A percentile compares a stretch with the other conserved stretches of the same genome.
These are phyloP conservation scores for Graphilbum sp. DNA, from an alignment of 2,329 filamentous ascomycete species.

Conservation along the genomic window DNA sequence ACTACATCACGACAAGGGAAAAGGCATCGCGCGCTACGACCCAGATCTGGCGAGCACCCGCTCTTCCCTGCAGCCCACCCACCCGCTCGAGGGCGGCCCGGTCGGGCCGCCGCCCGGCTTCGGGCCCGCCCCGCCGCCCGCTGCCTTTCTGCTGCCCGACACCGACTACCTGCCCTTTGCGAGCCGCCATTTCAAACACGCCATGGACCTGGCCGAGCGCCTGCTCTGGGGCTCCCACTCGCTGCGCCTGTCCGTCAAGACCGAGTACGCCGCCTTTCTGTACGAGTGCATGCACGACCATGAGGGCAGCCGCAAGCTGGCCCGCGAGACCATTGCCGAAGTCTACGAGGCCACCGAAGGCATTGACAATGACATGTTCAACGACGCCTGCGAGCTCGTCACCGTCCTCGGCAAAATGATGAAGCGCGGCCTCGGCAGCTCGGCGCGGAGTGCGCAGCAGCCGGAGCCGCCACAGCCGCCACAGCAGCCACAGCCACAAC, in stretches of 20 bases:
- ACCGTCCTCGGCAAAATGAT: slow-evolving; percentile 78
- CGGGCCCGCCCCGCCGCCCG: slow-evolving; percentile 28
- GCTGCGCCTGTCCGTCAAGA: slow-evolving; percentile 71
- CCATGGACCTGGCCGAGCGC: slow-evolving; percentile 54
- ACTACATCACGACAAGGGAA: slow-evolving; percentile 30
- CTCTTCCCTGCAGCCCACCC: slow-evolving; percentile 29
- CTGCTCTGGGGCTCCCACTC: slow-evolving; percentile 80
- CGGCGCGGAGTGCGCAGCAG: not conserved
- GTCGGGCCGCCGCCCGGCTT: slow-evolving; percentile 42
- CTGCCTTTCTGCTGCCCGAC: slow-evolving; percentile 65
- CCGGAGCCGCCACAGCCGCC: not conserved
- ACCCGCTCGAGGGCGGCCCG: slow-evolving; percentile 39
- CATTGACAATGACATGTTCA: slow-evolving; percentile 91
- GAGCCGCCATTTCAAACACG: slow-evolving; percentile 64
- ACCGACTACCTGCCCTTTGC: slow-evolving; percentile 73
- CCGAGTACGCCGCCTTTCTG: slow-evolving; percentile 83
- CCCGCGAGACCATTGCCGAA: slow-evolving; percentile 70
- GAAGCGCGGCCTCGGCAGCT: slow-evolving; percentile 38
- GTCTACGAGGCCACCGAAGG: slow-evolving; percentile 84
- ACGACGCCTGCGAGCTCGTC: slow-evolving; percentile 78
- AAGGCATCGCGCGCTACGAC: slow-evolving; percentile 26
- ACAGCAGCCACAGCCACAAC: not conserved
- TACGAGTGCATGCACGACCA: slow-evolving; percentile 84
- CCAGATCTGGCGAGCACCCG: slow-evolving; percentile 20
- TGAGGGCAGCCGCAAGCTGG: slow-evolving; percentile 58